Conservation (phyloP, 2,329 filamentous ascomycete species). For the Immersiporthe knoxdaviesiana region DNA sequence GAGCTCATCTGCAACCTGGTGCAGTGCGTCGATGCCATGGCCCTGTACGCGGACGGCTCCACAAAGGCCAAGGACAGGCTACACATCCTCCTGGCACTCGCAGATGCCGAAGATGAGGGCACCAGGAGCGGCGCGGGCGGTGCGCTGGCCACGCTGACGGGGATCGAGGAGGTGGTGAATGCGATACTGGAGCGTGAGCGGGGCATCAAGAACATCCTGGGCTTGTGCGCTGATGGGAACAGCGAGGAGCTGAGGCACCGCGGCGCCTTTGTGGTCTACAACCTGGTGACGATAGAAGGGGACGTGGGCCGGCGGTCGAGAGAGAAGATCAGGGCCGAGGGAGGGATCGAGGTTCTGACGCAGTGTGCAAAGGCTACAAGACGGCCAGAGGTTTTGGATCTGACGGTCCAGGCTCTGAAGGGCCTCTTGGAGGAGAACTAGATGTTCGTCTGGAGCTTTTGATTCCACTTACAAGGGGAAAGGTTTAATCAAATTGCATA, state of each 20-base stretch:
- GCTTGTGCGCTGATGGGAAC: conserved; percentile 73
- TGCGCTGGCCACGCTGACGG: conserved; percentile 81
- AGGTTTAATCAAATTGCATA: not conserved
- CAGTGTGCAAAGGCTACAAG: conserved; percentile 70
- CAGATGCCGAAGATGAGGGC: conserved; percentile 79
- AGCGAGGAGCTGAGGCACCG: conserved; percentile 68
- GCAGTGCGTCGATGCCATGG: conserved; percentile 66
- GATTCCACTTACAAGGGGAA: not conserved
- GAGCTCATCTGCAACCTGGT: conserved; percentile 93
- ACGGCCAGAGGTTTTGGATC: conserved; percentile 69
- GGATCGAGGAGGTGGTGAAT: conserved; percentile 73
- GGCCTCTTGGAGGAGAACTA: conserved; percentile 53
- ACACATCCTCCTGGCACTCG: conserved; percentile 83
- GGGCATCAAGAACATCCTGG: conserved; percentile 78
- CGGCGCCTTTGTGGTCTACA: conserved; percentile 75
- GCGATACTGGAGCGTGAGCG: conserved; percentile 72
- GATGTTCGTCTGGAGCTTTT: not conserved
- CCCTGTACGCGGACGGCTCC: conserved; percentile 69
- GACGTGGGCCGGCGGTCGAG: conserved; percentile 65
- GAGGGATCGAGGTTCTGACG: conserved; percentile 70
- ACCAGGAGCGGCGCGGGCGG: conserved; percentile 86
- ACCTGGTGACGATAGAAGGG: conserved; percentile 70
- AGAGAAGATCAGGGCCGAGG: conserved; percentile 62
- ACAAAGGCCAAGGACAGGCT: conserved; percentile 73
- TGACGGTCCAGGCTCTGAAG: conserved; percentile 75